Evolutionary conservation across 345 rosid genomes (phyloP), one percentile per base, ranked within the genome.

Genomic region (Citrus medica): DNA sequence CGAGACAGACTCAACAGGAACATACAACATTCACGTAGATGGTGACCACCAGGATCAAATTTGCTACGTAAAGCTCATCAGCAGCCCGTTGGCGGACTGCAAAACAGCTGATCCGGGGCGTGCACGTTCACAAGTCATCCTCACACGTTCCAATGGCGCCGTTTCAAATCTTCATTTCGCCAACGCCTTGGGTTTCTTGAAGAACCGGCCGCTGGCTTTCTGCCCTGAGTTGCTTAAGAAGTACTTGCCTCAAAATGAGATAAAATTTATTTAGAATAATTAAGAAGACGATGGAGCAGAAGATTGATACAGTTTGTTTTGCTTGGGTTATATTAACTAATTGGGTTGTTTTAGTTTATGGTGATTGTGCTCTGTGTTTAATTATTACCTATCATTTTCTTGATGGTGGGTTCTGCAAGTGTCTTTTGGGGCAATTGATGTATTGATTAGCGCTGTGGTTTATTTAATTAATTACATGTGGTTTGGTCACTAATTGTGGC

Each of bases 131-230:
- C 77, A 86, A 2, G 82, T 92, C 14, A 84, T 91, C 74, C 88
- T 93, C 69, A 94, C 97, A 13, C 85, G 90, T 6, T 19, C 78
- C 85, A 93, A 92, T 30, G 97, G 98, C 4, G 89, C 85, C 58
- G 35, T 82, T 71, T 80, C 94, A 7, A 75, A 81, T n/a, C 74
- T 75, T 42, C 93, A 88, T 60, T 78, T 22, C 37, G 93, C 93
- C 35, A 94, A 94, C 74, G 74, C 92, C 48, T 76, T 93, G 91
- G 92, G 97, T 9, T 91, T 85, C 87, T n/a, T 87, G 30, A 85
- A 64, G 76, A 84, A 88, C 40, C 2, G 81, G 48, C 83, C 88
- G 0, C 74, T 85, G 21, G 64, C 74, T 37, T 91, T 87, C 17
- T 92, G 98, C 53, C 35, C 73, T 16, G 74, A 85, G 60, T 74